Base-by-base conservation (phyloP, 345 rosid species). In the Chamaenerion angustifolium region DNA sequence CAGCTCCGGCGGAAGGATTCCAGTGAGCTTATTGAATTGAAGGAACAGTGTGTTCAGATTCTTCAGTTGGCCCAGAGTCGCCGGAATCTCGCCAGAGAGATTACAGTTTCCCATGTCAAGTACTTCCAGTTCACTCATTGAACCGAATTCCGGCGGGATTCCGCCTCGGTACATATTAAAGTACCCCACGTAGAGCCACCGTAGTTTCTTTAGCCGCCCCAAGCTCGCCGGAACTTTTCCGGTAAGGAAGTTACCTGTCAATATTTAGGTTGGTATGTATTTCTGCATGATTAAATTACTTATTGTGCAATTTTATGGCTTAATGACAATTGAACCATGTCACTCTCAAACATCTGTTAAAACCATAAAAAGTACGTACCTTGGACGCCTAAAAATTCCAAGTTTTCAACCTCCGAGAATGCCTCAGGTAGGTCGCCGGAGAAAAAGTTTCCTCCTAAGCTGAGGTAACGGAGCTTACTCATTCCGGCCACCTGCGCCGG, bases 401-500 rank as follows among this genome's bases (percentile, higher is more conserved):
- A 68, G 68, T 73, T 81, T 51, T 64, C 58, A 40, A 85, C 73
- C 46, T 81, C 86, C 12, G 83, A 73, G 57, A 79, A 90, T 8
- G 71, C 68, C 60, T 79, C 81, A 1, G 95, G 98, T 41, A 86
- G 79, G 52, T 57, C 66, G 10, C 98, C 95, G 40, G 49, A 51
- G 74, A 90, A 81, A 64, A 45, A 86, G 64, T 90, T 90, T 6
- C 98, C 98, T 3, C 82, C 95, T 6, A 86, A 65, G 51, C 42
- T 56, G 18, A 85, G 78, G 44, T 71, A 64, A 69, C 64, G 78
- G 1, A 90, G 80, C 44, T 76, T 76, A 67, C 62, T 76, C 35
- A 90, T 64, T 42, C 41, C 49, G 0, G 13, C 64, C 11, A 90
- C 42, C 71, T 83, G 75, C 19, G 7, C 16, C 4, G 98, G 95